Evolutionary conservation across 2,329 filamentous ascomycete genomes (phyloP), one percentile per base, ranked within the genome.

Genomic region (Ceratocystis diversiconidia): DNA sequence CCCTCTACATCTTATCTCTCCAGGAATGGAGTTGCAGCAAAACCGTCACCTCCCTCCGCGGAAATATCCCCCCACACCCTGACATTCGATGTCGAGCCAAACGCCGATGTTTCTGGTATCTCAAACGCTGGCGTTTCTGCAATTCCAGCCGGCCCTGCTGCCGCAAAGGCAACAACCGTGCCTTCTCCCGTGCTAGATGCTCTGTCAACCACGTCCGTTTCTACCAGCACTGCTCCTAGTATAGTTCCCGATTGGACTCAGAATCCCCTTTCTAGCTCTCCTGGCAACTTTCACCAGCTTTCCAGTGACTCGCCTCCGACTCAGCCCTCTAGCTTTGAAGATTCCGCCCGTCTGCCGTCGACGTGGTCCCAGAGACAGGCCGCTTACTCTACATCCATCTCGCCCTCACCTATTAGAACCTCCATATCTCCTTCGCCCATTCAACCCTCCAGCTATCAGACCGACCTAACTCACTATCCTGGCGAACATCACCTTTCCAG

Each of bases 281-380:
- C 79, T n/a, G 76, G 74, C 70, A 78, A 79, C 67, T 81, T 79
- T 17, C 79, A 79, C 10, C 76, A 75, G 70, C 71, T 81, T 66
- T 75, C 76, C 72, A 79, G 78, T 64, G 80, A 82, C 69, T 82
- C 79, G 25, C 79, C 80, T 61, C 79, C 80, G 2, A 81, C 79
- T 19, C 78, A 79, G 60, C 79, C 79, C 17, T 81, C 79, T 22
- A 81, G 79, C 1, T 81, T 80, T 68, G 79, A 81, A 69, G 79
- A 81, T 68, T 43, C 48, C 30, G 25, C 44, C 25, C 48, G 50
- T 17, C 19, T 55, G 15, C 30, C 55, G 32, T 30, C 55, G 17
- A n/a, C 28, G 5, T 59, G 55, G 55, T 36, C 55, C 15, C 55
- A 36, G 15, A 59, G 55, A 10, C 55, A 59, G 30, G 17, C 6